Base-by-base conservation (phyloP, 2,329 filamentous ascomycete genomes). In the Talaromyces atroroseus region DNA sequence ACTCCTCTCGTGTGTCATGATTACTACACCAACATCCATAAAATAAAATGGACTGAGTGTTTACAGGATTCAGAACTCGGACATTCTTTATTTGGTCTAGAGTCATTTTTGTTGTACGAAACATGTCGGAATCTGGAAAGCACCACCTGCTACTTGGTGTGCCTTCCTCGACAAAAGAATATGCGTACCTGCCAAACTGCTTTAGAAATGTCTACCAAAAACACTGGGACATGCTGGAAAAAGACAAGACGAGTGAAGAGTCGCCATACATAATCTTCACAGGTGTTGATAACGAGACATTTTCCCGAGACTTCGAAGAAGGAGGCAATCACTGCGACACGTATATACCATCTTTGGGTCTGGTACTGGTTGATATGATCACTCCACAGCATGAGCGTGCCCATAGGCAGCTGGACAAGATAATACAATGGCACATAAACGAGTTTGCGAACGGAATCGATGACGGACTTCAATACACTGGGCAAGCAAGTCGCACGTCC, bases 261-360 rank as follows among this genome's bases (percentile, higher is more conserved):
- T 50, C 48, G n/a, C 48, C 48, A 50, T 50, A 50, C 32, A 50
- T 50, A 8, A 50, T 50, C 32, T 50, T 50, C 29, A 50, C 48
- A 24, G 48, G 32, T 12, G 32, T 50, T 20, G 48, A 50, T 18
- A 50, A 38, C 36, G 48, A 50, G 48, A 50, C 48, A 50, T 50
- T 50, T 38, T 50, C 32, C 32, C 48, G 20, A 16, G 48, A 38
- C 7, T 50, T 50, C n/a, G 29, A 29, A 38, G 48, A 38, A 36
- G 32, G 48, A 21, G 48, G 48, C 18, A 50, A 50, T 24, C 32
- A 38, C 32, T 50, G 32, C 20, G 48, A 50, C 48, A 40, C 48
- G 18, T 50, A 50, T 24, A 50, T 50, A 50, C 48, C 48, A 50
- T 50, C 48, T 40, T 26, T 40, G 34, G 24, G 23, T 40, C 26